These are phyloP conservation scores for Lodderomyces parapsilosis DNA, from an alignment of 1,139 yeast species.

Conservation along the genomic window DNA sequence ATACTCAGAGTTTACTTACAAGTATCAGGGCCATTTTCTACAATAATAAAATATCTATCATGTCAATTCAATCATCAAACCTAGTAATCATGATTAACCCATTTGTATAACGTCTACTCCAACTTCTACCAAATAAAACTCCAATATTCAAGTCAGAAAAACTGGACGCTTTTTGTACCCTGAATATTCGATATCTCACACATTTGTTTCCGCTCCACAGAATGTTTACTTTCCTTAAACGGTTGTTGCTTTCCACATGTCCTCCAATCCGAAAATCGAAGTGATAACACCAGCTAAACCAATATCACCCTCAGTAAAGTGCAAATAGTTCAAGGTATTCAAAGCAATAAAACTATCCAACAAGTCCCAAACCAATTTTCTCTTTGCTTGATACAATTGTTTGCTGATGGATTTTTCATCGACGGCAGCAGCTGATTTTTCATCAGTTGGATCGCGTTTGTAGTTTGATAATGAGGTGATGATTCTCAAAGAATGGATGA, in stretches of 20 bases:
- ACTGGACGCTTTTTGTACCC: no score
- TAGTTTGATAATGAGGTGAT: slow-evolving; percentile 17
- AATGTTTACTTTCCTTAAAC: neutral
- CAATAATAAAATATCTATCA: neutral
- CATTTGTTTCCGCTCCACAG: no score
- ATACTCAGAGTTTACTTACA: no score
- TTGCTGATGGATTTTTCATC: slow-evolving; percentile 27
- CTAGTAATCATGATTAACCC: neutral
- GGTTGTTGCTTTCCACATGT: slow-evolving; percentile 52
- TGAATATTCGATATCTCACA: no score
- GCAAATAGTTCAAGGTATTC: slow-evolving; percentile 61
- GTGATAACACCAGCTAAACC: slow-evolving; percentile 87
- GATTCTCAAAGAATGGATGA: slow-evolving; percentile 54
- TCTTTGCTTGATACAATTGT: slow-evolving; percentile 46
- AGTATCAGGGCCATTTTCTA: no score
- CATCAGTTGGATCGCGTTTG: slow-evolving; percentile 21
- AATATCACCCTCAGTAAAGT: slow-evolving; percentile 73
- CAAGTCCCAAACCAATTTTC: slow-evolving; percentile 76
- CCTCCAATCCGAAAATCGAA: slow-evolving; percentile 73
- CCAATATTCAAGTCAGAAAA: neutral
- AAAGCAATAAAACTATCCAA: slow-evolving; percentile 77
- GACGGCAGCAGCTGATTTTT: slow-evolving; percentile 17
- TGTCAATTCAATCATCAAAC: neutral
- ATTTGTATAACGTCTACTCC: neutral
- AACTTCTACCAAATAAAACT: neutral